These are phyloP conservation scores for Hymenoscyphus infarciens DNA, from an alignment of 2,329 filamentous ascomycete genomes.

Conservation along the genomic window DNA sequence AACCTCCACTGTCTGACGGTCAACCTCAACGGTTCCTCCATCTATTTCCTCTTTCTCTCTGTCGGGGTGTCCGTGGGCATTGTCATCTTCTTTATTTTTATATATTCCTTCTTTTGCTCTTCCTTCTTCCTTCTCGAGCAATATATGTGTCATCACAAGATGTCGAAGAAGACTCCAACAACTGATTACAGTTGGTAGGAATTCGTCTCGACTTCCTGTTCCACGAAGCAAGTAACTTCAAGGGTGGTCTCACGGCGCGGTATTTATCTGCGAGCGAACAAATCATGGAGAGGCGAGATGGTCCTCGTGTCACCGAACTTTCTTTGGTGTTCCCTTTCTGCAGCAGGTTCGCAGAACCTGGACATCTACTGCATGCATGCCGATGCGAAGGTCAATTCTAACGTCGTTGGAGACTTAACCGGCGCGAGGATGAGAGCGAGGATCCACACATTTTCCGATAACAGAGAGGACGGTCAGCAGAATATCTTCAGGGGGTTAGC, in stretches of 20 bases:
- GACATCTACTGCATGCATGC: constrained; percentile 8
- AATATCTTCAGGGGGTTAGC: neutral
- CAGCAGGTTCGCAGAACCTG: neutral
- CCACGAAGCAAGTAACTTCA: constrained; percentile 5
- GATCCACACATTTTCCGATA: neutral
- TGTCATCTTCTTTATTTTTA: neutral
- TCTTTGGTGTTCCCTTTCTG: neutral
- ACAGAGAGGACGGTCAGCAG: neutral
- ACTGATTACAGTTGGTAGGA: neutral
- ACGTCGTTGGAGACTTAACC: constrained; percentile 10
- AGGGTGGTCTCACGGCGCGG: constrained; percentile 8
- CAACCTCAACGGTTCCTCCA: neutral
- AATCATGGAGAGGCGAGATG: constrained; percentile 4
- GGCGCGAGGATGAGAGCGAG: neutral
- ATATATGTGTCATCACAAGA: neutral
- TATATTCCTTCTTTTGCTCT: neutral
- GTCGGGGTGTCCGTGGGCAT: neutral
- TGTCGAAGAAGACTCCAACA: neutral
- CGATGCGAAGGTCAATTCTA: constrained; percentile 11
- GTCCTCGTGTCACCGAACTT: neutral
- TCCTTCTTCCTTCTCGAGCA: neutral
- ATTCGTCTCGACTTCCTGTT: neutral
- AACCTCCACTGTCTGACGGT: neutral
- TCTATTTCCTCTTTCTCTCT: neutral
- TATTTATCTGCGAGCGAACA: constrained; percentile 1